These are phyloP conservation scores for Tuber calosporum DNA, from an alignment of 495 filamentous ascomycete species.

Conservation along the genomic window DNA sequence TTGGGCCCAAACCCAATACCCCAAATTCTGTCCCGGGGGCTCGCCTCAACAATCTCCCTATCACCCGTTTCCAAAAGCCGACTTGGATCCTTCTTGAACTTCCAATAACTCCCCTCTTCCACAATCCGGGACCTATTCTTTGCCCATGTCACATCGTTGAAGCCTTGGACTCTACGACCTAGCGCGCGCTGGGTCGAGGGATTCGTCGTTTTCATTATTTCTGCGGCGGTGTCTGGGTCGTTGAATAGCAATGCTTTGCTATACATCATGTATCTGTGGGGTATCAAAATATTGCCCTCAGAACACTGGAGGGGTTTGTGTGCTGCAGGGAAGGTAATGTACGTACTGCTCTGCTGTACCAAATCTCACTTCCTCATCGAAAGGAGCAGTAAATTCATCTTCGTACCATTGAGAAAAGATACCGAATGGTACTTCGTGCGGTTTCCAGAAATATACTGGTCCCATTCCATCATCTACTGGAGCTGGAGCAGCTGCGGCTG, in stretches of 20 bases:
- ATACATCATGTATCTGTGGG: slow-evolving; percentile 57
- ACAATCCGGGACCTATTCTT: slow-evolving; percentile 52
- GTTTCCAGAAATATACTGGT: slow-evolving; percentile 44
- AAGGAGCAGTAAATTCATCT: slow-evolving; percentile 39
- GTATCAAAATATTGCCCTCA: neutral
- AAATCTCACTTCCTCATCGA: slow-evolving; percentile 28
- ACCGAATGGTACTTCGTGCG: slow-evolving; percentile 39
- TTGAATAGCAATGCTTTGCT: slow-evolving; percentile 54
- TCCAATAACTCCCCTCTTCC: slow-evolving; percentile 53
- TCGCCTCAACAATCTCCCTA: slow-evolving; percentile 57
- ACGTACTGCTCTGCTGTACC: slow-evolving; percentile 40
- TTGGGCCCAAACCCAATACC: slow-evolving; percentile 55
- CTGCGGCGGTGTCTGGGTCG: slow-evolving; percentile 37
- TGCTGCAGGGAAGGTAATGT: neutral
- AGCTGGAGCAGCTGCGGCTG: neutral
- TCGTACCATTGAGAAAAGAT: slow-evolving; percentile 46
- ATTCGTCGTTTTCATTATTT: slow-evolving; percentile 46
- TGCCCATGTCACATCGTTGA: slow-evolving; percentile 52
- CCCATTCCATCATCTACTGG: neutral
- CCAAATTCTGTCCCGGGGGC: slow-evolving; percentile 59
- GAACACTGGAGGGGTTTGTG: slow-evolving; percentile 3
- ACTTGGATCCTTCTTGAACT: slow-evolving; percentile 50
- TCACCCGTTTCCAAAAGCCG: slow-evolving; percentile 54
- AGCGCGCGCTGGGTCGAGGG: slow-evolving; percentile 51
- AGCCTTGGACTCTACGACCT: slow-evolving; percentile 53